Evolutionary conservation across 352 stramenopile genomes (phyloP), one percentile per base, ranked within the genome.

Genomic region (Phytophthora brassicae): DNA sequence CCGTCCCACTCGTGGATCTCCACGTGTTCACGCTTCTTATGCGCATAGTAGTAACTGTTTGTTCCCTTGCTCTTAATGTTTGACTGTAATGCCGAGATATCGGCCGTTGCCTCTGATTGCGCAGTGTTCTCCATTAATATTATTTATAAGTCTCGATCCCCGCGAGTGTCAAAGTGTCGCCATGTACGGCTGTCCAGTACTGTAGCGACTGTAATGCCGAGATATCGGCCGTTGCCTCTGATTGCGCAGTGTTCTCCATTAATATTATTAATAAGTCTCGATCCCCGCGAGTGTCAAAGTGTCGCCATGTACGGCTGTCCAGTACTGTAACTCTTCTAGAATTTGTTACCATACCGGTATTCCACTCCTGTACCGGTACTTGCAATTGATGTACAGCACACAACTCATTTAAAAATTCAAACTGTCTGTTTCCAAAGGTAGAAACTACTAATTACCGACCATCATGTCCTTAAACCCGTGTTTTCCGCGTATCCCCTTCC

Each of bases 41-140:
- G 86, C 19, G 86, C 86, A 56, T 95, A 95, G 60, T 95, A 95
- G 68, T 95, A 95, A 67, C 80, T 90, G 72, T 95, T 95, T 42
- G 78, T 74, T 22, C 84, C 86, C 68, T 92, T 93, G 24, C 49
- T 79, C 62, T 85, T 86, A 66, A 95, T 95, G 63, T 95, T 95
- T 22, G 62, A 75, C 41, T 95, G 83, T 54, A 94, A 67, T 36
- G 84, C 86, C 47, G 86, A 95, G 41, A 59, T 60, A 19, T 74
- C 59, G 23, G 49, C 39, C 4, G 17, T 28, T 33, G 35, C 42
- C 29, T 17, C 9, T 28, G 39, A 16, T 6, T 43, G 39, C 39
- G 45, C 36, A 4, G 67, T 59, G 48, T 66, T 68, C 22, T 75
- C 63, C 63, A 75, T 75, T 20, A 29, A 2, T 13, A 41, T 2